Percentiles rank a stretch among this genome's conserved stretches.
Evolutionary conservation across 2,329 filamentous ascomycete genomes (phyloP).

Genomic region (Curvularia spicifera): DNA sequence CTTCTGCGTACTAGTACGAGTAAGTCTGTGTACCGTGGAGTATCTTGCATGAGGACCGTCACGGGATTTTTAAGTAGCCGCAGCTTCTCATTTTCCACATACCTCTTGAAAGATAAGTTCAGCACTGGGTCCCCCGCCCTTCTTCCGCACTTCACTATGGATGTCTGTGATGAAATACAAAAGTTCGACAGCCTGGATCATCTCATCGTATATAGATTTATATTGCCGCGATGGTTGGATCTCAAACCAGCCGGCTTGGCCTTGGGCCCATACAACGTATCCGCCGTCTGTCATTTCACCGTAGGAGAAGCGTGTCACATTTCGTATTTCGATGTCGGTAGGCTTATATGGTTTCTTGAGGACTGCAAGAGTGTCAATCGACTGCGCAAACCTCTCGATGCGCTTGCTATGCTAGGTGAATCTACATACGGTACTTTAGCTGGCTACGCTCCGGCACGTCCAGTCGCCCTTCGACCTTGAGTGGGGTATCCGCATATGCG

Average conservation of each 20-base stretch:
- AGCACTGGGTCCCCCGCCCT: slow-evolving; percentile 48
- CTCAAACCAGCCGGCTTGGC: slow-evolving; percentile 71
- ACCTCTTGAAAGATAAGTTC: slow-evolving; percentile 50
- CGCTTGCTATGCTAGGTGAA: background rate
- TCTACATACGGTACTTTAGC: slow-evolving; percentile 37
- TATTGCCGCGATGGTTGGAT: slow-evolving; percentile 67
- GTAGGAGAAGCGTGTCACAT: slow-evolving; percentile 57
- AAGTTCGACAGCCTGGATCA: slow-evolving; percentile 68
- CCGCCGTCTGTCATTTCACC: slow-evolving; percentile 62
- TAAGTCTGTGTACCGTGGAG: slow-evolving; percentile 13
- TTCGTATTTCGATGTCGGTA: slow-evolving; percentile 61
- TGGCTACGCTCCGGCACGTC: slow-evolving; percentile 45
- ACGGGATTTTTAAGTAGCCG: too few species aligned
- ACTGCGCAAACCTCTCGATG: background rate
- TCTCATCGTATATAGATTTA: slow-evolving; percentile 61
- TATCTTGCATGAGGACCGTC: background rate
- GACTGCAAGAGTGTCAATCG: slow-evolving; percentile 33
- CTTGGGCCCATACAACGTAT: slow-evolving; percentile 70
- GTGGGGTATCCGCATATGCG: slow-evolving; percentile 65
- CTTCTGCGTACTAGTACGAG: slow-evolving; percentile 45
- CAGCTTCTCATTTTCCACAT: slow-evolving; percentile 22
- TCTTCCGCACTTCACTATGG: slow-evolving; percentile 55
- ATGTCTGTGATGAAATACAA: slow-evolving; percentile 68
- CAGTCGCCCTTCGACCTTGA: slow-evolving; percentile 66
- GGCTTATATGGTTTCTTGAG: slow-evolving; percentile 43